phyloP scores from a whole-genome alignment of 371 early-diverging fungal species.

The Parasitella parasitica region DNA sequence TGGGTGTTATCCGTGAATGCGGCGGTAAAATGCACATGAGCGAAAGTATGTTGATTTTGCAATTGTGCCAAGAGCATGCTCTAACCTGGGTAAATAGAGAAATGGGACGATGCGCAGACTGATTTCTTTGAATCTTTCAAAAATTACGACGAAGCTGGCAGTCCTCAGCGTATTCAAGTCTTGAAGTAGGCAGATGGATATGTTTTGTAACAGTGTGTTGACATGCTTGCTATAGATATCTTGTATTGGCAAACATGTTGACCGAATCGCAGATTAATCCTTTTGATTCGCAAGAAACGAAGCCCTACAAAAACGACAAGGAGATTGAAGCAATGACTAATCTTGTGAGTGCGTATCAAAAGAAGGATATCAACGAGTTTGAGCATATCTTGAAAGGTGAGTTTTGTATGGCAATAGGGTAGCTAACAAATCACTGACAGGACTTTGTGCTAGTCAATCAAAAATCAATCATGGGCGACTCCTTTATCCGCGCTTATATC shows the following conservation, averaged over 20 bases:
- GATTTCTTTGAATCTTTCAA: constrained; percentile 97
- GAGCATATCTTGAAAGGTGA: constrained; percentile 74
- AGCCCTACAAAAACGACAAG: constrained; percentile 90
- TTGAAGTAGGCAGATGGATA: constrained; percentile 65
- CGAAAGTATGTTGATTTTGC: constrained; percentile 60
- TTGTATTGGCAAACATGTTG: constrained; percentile 94
- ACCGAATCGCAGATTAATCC: constrained; percentile 93
- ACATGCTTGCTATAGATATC: constrained; percentile 50
- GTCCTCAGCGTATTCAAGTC: constrained; percentile 87
- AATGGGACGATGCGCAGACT: constrained; percentile 90
- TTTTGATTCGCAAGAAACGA: constrained; percentile 96
- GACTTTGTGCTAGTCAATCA: constrained; percentile 53
- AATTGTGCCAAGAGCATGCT: background rate
- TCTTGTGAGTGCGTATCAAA: constrained; percentile 88
- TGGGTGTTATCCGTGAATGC: constrained; percentile 96
- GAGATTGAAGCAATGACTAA: constrained; percentile 92
- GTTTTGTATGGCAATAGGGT: background rate
- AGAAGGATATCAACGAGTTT: constrained; percentile 83
- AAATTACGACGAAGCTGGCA: constrained; percentile 96
- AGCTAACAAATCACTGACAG: background rate
- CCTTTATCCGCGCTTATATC: constrained; percentile 87
- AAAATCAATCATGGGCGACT: constrained; percentile 81
- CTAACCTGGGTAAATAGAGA: constrained; percentile 44
- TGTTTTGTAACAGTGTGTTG: background rate
- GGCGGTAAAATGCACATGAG: constrained; percentile 98